Base-by-base conservation (phyloP, 257 asterid genomes). In the Thymus mandschuricus region DNA sequence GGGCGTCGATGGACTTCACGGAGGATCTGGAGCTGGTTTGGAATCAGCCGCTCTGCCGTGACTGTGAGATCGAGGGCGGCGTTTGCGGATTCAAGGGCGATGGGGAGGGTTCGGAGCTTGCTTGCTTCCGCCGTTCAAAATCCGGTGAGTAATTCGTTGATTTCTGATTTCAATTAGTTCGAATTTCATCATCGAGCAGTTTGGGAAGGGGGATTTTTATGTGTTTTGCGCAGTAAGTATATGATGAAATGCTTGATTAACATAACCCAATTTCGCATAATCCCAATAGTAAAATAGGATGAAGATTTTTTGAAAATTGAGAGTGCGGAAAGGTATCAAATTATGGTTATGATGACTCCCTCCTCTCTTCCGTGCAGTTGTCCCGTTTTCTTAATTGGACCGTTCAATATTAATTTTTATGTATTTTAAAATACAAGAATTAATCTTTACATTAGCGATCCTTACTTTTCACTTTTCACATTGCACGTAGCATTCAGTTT, bases 1-100 rank as follows among this genome's bases (percentile, higher is more conserved):
- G 85, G 93, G 30, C 83, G 44, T 46, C 79, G 55, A 66, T 74
- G 75, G 76, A 69, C 41, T 49, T 70, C 66, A 58, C 13, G 62
- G 87, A 74, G 61, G 87, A 84, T 82, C 77, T 92, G 8, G 73
- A 78, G 88, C 81, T 92, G 74, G 66, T 44, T 2, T 92, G 96
- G 96, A 21, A 44, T 1, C 71, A 62, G 33, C 91, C 96, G 1
- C 45, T 6, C 8, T 88, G 96, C 66, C 9, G 73, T 68, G 34
- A 35, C 27, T 92, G 97, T 61, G 96, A 82, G 2, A 75, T 7
- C 45, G 59, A 41, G 28, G 88, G 89, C 0, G 81, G 89, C 27
- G 9, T 73, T 58, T 88, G 96, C 76, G 92, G 88, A 71, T 80
- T 43, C 45, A 58, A 66, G 10, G 71, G 45, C 9, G 82, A 68